phyloP scores from a whole-genome alignment of 2,329 filamentous ascomycete genomes.

The Blastomyces gilchristii region DNA sequence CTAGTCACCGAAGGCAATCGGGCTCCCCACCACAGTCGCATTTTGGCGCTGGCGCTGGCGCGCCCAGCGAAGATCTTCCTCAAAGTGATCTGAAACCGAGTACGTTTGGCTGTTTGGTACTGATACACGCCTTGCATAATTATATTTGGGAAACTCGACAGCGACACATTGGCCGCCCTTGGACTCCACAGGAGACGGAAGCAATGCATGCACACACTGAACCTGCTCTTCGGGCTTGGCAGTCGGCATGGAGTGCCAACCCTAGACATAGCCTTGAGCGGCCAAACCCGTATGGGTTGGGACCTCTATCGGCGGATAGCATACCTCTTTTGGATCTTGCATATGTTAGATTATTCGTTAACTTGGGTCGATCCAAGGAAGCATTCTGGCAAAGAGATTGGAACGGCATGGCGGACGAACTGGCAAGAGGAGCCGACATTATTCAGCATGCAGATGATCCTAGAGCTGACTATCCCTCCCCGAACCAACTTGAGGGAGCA shows the following conservation, averaged over 20 bases:
- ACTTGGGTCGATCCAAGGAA: conserved; percentile 84
- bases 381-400: conserved; percentile 91
- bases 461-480: conserved; percentile 24
- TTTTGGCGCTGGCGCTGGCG: conserved; percentile 39
- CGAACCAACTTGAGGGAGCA: conserved; percentile 18
- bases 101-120: conserved; percentile 79
- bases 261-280: conserved; percentile 73
- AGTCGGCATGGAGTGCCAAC: conserved; percentile 80
- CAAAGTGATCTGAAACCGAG: conserved; percentile 65
- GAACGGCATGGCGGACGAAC: conserved; percentile 79
- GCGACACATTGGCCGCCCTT: conserved; percentile 74
- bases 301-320: conserved; percentile 77
- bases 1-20: conserved; percentile 42
- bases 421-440: conserved; percentile 66
- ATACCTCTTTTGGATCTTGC: conserved; percentile 86
- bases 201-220: conserved; percentile 95
- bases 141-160: conserved; percentile 98
- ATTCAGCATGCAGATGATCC: conserved; percentile 51
- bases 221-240: conserved; percentile 87
- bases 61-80: conserved; percentile 41
- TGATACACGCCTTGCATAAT: conserved; percentile 93
- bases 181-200: conserved; percentile 87
- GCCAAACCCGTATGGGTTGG: conserved; percentile 70
- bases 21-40: conserved; percentile 21
- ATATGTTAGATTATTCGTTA: conserved; percentile 85